These are phyloP conservation scores for Pseudocercospora eumusae DNA, from an alignment of 2,329 filamentous ascomycete genomes.

Conservation along the genomic window DNA sequence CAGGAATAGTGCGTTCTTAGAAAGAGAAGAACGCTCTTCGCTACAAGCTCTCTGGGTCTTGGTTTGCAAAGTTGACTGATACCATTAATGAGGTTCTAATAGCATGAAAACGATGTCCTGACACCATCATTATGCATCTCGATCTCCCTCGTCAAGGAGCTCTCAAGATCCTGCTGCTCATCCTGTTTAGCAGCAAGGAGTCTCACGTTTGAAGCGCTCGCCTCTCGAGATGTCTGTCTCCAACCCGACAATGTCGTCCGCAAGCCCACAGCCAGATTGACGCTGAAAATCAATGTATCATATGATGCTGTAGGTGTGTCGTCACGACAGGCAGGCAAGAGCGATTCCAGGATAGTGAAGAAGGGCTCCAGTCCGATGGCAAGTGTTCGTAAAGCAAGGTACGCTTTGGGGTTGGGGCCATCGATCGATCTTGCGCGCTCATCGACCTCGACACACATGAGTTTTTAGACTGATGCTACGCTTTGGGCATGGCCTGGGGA, in stretches of 20 bases:
- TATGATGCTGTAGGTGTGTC: not conserved
- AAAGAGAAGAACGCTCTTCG: too few species aligned
- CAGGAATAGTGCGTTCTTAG: too few species aligned
- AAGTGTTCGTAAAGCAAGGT: constrained; percentile 3
- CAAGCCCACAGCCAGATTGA: constrained; percentile 17
- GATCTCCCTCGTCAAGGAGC: too few species aligned
- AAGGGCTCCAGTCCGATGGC: constrained; percentile 6
- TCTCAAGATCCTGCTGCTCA: too few species aligned
- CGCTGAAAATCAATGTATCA: constrained; percentile 4
- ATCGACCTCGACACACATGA: constrained; percentile 1
- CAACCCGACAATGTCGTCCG: constrained; percentile 22
- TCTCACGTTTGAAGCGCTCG: constrained; percentile 17
- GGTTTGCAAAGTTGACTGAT: too few species aligned
- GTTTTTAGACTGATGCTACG: not conserved
- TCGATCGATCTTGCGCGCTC: not conserved
- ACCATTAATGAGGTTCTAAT: too few species aligned
- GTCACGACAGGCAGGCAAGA: not conserved
- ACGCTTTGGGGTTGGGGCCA: not conserved
- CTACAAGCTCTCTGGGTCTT: too few species aligned
- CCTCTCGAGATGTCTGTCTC: constrained; percentile 16
- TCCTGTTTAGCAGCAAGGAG: not conserved
- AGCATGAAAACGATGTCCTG: too few species aligned
- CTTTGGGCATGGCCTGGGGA: not conserved
- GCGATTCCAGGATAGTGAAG: not conserved
- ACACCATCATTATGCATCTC: too few species aligned